Conservation (phyloP, 2,329 filamentous ascomycete species). For the Fusarium beomiforme region DNA sequence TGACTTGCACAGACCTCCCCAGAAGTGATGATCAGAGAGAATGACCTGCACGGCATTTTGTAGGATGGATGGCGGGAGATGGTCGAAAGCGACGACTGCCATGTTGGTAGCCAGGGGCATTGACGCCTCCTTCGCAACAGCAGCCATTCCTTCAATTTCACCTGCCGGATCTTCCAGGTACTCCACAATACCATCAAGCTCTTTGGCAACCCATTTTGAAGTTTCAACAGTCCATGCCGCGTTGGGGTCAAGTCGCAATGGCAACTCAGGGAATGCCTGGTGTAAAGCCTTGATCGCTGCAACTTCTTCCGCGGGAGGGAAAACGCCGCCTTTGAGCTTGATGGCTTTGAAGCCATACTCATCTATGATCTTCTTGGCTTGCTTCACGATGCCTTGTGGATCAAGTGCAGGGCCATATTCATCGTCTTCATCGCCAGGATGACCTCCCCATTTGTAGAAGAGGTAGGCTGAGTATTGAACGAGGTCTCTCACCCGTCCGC, state of each 20-base stretch:
- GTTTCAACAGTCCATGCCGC: constrained; percentile 53
- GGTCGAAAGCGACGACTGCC: constrained; percentile 54
- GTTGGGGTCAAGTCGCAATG: constrained; percentile 52
- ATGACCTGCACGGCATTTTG: constrained; percentile 54
- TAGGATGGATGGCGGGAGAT: constrained; percentile 51
- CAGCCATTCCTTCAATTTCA: constrained; percentile 55
- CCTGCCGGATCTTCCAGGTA: constrained; percentile 54
- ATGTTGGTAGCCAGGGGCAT: constrained; percentile 57
- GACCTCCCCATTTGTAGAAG: constrained; percentile 56
- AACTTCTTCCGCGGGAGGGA: constrained; percentile 52
- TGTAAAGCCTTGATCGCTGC: constrained; percentile 52
- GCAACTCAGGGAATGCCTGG: constrained; percentile 49
- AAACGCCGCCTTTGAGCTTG: constrained; percentile 56
- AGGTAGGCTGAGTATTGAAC: constrained; percentile 56
- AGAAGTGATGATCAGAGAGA: constrained; percentile 55
- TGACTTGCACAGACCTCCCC: constrained; percentile 54
- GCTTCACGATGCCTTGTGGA: constrained; percentile 47
- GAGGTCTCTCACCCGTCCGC: constrained; percentile 51
- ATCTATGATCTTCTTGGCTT: constrained; percentile 51
- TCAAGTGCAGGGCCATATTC: constrained; percentile 53
- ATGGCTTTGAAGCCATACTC: constrained; percentile 56
- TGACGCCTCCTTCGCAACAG: constrained; percentile 51
- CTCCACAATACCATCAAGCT: constrained; percentile 50
- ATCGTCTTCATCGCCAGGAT: constrained; percentile 52
- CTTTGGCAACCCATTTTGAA: constrained; percentile 51